These are phyloP conservation scores for Mucor piriformis DNA, from an alignment of 371 early-diverging fungal genomes.

Conservation along the genomic window DNA sequence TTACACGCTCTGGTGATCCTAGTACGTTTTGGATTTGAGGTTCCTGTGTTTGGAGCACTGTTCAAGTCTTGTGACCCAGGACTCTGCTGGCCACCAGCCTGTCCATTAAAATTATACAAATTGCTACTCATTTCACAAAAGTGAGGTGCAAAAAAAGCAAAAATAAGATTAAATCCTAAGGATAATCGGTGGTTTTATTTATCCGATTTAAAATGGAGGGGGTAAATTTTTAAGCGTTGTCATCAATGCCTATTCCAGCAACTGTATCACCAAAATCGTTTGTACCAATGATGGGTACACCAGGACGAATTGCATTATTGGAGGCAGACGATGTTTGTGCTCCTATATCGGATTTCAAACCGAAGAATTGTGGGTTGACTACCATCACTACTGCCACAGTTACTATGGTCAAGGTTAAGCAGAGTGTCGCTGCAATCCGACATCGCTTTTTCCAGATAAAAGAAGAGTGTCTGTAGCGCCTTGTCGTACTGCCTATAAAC, in stretches of 20 bases:
- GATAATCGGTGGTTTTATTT: not conserved
- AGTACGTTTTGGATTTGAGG: slow-evolving; percentile 23
- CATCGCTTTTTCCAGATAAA: slow-evolving; percentile 49
- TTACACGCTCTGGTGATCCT: slow-evolving; percentile 47
- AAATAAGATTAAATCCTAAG: not conserved
- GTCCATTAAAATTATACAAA: not conserved
- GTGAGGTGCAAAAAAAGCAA: not conserved
- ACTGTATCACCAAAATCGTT: slow-evolving; percentile 37
- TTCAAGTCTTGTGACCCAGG: not conserved
- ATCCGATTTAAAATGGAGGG: not conserved
- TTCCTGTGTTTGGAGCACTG: not conserved
- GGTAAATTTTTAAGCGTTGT: not conserved
- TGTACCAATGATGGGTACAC: slow-evolving; percentile 43
- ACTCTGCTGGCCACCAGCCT: not conserved
- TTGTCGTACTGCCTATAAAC: slow-evolving; percentile 41
- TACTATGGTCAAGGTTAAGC: slow-evolving; percentile 31
- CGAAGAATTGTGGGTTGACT: slow-evolving; percentile 38
- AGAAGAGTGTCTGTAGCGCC: not conserved
- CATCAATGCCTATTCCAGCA: slow-evolving; percentile 29
- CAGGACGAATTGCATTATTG: slow-evolving; percentile 37
- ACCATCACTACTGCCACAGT: slow-evolving; percentile 37
- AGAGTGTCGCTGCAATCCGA: slow-evolving; percentile 43
- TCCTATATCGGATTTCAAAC: slow-evolving; percentile 33
- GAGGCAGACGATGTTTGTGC: slow-evolving; percentile 37
- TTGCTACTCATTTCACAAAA: not conserved